phyloP scores from a whole-genome alignment of 1,139 yeast species.

The Saccharomyces hybrid region DNA sequence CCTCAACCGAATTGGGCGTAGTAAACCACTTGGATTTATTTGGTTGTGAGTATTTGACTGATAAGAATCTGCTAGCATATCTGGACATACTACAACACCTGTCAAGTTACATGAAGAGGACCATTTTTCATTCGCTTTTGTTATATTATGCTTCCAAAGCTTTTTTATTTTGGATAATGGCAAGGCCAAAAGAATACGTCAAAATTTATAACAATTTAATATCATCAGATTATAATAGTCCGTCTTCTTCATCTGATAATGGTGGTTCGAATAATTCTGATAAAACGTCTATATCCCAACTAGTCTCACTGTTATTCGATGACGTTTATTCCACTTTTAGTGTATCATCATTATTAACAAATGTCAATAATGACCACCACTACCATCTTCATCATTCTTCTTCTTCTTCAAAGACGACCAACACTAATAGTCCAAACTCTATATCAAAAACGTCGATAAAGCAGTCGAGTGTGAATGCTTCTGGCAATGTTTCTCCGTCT shows the following conservation, averaged over 20 bases:
- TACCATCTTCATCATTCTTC: not conserved
- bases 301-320: constrained; percentile 17
- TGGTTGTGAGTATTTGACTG: constrained; percentile 23
- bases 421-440: not conserved
- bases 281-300: constrained; percentile 6
- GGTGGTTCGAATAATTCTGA: not conserved
- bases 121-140: constrained; percentile 22
- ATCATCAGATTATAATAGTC: not conserved
- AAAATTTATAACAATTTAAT: constrained; percentile 10
- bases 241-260: not conserved
- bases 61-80: constrained; percentile 17
- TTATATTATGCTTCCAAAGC: constrained; percentile 25
- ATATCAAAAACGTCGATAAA: not conserved
- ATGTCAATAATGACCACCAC: constrained; percentile 3
- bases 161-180: constrained; percentile 25
- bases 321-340: constrained; percentile 20
- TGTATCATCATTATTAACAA: constrained; percentile 16
- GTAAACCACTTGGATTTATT: constrained; percentile 24
- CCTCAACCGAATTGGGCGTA: constrained; percentile 16
- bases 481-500: not conserved
- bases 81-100: constrained; percentile 20
- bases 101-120: constrained; percentile 19
- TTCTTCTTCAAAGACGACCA: not conserved
- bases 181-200: constrained; percentile 28
- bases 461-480: not conserved